phyloP scores from a whole-genome alignment of 768 basidiomycete genomes.

The Rossbeevera mucosa region DNA sequence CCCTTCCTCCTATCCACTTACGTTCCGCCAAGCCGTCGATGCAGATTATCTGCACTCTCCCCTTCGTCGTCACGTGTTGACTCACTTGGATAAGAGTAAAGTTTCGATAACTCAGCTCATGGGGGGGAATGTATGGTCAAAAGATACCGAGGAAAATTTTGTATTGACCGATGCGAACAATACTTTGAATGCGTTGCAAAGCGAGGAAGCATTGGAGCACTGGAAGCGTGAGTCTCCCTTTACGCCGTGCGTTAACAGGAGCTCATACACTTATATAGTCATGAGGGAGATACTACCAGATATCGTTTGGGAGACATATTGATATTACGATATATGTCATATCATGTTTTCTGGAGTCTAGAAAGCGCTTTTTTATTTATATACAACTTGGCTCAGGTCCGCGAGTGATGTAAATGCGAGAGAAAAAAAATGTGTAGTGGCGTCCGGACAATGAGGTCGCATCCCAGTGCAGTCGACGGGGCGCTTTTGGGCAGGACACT shows the following conservation, averaged over 20 bases:
- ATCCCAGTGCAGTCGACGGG: too few relatives aligned
- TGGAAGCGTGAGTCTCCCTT: slow-evolving; percentile 63
- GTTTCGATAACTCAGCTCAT: slow-evolving; percentile 42
- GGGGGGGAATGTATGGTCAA: slow-evolving; percentile 15
- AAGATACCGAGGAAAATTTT: slow-evolving; percentile 38
- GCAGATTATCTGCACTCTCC: slow-evolving; percentile 67
- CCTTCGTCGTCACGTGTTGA: slow-evolving; percentile 58
- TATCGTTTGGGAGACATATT: slow-evolving; percentile 76
- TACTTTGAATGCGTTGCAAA: slow-evolving; percentile 61
- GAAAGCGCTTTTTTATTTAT: neutral
- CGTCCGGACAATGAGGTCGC: too few relatives aligned
- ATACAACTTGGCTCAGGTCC: neutral
- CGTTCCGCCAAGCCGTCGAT: slow-evolving; percentile 51
- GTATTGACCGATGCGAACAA: slow-evolving; percentile 63
- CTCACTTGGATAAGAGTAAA: slow-evolving; percentile 49
- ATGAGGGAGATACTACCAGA: slow-evolving; percentile 78
- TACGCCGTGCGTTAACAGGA: neutral
- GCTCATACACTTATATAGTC: slow-evolving; percentile 38
- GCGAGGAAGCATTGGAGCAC: slow-evolving; percentile 58
- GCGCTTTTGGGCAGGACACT: too few relatives aligned
- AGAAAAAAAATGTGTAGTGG: too few relatives aligned
- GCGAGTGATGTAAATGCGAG: neutral
- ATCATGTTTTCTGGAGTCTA: neutral
- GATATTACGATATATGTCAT: slow-evolving; percentile 10
- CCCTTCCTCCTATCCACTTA: slow-evolving; percentile 44